A percentile compares a stretch with the other conserved stretches of the same genome.
Evolutionary conservation across 1,139 yeast species (phyloP).

Genomic region (Blastobotrys apis): DNA sequence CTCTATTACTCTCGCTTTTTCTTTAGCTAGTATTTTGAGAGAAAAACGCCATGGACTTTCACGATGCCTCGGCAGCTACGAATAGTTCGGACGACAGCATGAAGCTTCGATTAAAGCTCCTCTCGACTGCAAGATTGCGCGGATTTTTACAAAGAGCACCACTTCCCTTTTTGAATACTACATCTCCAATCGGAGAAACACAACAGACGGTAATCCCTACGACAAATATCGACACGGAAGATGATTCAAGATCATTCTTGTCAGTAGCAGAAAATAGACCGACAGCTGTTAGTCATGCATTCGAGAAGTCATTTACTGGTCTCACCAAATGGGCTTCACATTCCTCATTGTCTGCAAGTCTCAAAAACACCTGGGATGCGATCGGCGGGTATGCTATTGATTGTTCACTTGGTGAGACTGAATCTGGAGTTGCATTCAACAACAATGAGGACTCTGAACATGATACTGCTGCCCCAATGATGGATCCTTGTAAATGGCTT

Average conservation of each 20-base stretch:
- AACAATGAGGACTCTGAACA: slow-evolving; percentile 13
- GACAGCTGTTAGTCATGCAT: slow-evolving; percentile 8
- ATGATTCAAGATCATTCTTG: background rate
- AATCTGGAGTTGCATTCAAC: slow-evolving; percentile 26
- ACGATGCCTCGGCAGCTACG: no score
- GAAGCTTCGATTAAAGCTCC: slow-evolving; percentile 1
- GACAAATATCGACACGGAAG: no score
- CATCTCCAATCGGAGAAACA: no score
- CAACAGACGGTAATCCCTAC: background rate
- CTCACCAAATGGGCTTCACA: slow-evolving; percentile 19
- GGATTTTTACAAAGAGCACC: slow-evolving; percentile 10
- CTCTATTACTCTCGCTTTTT: no score
- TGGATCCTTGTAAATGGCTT: slow-evolving; percentile 25
- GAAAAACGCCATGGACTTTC: no score
- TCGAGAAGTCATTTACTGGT: slow-evolving; percentile 11
- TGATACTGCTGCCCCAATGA: slow-evolving; percentile 6
- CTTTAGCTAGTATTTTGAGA: no score
- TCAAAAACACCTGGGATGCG: slow-evolving; percentile 3
- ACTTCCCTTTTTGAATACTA: slow-evolving; percentile 3
- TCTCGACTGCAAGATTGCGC: slow-evolving; percentile 4
- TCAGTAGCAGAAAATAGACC: background rate
- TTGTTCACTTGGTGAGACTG: slow-evolving; percentile 19
- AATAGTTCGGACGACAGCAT: background rate
- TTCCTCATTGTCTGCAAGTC: slow-evolving; percentile 14
- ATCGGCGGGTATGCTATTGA: slow-evolving; percentile 5